These are phyloP conservation scores for Solanum chiquidenum DNA, from an alignment of 257 asterid species.

Conservation along the genomic window DNA sequence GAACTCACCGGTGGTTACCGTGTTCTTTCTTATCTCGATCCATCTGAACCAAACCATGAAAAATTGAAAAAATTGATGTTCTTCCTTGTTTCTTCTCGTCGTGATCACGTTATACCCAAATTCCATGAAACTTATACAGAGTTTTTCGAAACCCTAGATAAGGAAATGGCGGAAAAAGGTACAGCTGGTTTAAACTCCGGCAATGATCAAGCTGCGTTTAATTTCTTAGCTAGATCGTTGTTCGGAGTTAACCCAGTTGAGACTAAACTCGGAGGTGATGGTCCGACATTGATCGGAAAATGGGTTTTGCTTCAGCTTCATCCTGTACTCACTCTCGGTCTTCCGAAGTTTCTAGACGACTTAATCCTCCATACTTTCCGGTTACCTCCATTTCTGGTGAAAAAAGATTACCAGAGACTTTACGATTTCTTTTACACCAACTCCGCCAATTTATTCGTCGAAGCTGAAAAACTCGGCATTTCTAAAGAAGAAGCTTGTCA, in stretches of 20 bases:
- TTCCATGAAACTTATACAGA: conserved; percentile 1
- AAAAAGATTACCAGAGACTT: conserved; percentile 17
- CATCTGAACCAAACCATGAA: conserved; percentile 28
- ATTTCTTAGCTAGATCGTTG: conserved; percentile 16
- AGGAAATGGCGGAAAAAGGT: background rate
- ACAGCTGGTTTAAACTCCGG: conserved; percentile 4
- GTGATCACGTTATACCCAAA: conserved; percentile 10
- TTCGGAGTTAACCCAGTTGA: conserved; percentile 17
- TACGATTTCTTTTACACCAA: conserved; percentile 50
- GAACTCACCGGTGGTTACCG: conserved; percentile 30
- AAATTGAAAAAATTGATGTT: conserved; percentile 5
- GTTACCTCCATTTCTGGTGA: conserved; percentile 6
- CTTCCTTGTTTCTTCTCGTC: background rate
- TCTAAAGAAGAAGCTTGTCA: conserved; percentile 73
- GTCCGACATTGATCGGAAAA: background rate
- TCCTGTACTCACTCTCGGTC: conserved; percentile 19
- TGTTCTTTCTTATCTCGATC: conserved; percentile 22
- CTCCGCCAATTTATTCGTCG: conserved; percentile 31
- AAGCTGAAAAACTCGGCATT: conserved; percentile 47
- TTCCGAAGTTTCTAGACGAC: conserved; percentile 25
- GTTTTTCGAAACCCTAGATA: conserved; percentile 11
- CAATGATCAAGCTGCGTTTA: conserved; percentile 18
- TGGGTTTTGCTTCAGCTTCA: conserved; percentile 26
- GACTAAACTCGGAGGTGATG: conserved; percentile 1
- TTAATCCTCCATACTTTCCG: conserved; percentile 21